Conservation (phyloP, 129 eudicot species). For the Centrapalus pauciflorus region DNA sequence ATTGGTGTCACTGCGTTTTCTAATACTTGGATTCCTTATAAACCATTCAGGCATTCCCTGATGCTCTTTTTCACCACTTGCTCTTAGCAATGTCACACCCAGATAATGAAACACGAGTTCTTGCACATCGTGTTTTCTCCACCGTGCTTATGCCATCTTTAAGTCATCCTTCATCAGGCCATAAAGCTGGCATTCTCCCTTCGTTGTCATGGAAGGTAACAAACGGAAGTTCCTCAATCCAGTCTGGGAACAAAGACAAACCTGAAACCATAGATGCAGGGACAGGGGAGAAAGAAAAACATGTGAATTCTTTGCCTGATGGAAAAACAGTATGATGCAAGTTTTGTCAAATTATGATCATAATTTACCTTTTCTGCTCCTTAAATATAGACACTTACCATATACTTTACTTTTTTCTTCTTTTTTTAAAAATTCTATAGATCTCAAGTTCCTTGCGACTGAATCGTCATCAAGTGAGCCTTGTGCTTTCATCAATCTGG, state of each 20-base stretch:
- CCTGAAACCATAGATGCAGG: slow-evolving; percentile 16
- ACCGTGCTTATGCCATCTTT: slow-evolving; percentile 65
- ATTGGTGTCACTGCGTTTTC: neutral
- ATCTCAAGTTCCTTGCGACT: slow-evolving; percentile 44
- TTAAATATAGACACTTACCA: neutral
- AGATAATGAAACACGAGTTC: slow-evolving; percentile 67
- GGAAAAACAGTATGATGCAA: slow-evolving; percentile 44
- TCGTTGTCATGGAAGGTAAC: slow-evolving; percentile 8
- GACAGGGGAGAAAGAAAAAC: slow-evolving; percentile 22
- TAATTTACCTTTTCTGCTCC: neutral
- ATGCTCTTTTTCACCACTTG: slow-evolving; percentile 80
- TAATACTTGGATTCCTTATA: slow-evolving; percentile 5
- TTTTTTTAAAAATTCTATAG: slow-evolving; percentile 25
- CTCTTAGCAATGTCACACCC: slow-evolving; percentile 83
- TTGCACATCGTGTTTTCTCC: slow-evolving; percentile 62
- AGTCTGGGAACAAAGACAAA: slow-evolving; percentile 20
- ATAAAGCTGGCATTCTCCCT: slow-evolving; percentile 18
- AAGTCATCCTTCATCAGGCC: slow-evolving; percentile 27
- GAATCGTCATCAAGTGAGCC: slow-evolving; percentile 81
- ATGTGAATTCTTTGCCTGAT: slow-evolving; percentile 31
- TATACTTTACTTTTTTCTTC: neutral
- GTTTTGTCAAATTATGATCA: neutral
- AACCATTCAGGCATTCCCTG: slow-evolving; percentile 66
- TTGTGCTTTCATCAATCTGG: slow-evolving; percentile 83
- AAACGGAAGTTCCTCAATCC: slow-evolving; percentile 26